Conservation (phyloP, 2,329 filamentous ascomycete species). For the Diaporthe ampelina region DNA sequence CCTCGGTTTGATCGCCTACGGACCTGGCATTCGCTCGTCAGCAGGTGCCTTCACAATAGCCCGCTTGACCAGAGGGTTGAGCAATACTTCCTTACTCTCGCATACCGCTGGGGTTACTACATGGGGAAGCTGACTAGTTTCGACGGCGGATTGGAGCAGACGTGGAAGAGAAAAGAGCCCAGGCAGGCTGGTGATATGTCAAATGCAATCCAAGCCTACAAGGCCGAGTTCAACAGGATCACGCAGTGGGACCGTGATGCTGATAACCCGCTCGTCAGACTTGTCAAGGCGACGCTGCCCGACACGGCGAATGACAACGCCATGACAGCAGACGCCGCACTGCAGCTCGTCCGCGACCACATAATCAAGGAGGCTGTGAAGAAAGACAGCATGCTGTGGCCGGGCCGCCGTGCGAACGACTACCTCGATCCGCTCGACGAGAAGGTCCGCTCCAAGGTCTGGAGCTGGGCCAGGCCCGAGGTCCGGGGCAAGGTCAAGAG, state of each 20-base stretch:
- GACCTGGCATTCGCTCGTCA: slow-evolving; percentile 34
- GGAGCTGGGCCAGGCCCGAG: slow-evolving; percentile 52
- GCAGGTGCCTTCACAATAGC: neutral
- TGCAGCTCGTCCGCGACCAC: slow-evolving; percentile 52
- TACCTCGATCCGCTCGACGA: slow-evolving; percentile 45
- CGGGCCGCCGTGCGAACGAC: slow-evolving; percentile 49
- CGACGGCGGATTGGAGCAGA: neutral
- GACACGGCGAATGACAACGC: slow-evolving; percentile 45
- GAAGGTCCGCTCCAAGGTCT: slow-evolving; percentile 50
- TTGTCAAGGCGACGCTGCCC: slow-evolving; percentile 40
- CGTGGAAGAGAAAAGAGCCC: slow-evolving; percentile 1
- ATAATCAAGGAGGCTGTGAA: slow-evolving; percentile 60
- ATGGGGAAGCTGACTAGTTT: slow-evolving; percentile 23
- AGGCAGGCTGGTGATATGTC: slow-evolving; percentile 18
- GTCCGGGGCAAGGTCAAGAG: slow-evolving; percentile 45
- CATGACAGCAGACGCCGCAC: slow-evolving; percentile 43
- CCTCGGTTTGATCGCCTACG: slow-evolving; percentile 36
- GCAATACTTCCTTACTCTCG: slow-evolving; percentile 35
- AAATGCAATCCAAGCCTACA: slow-evolving; percentile 2
- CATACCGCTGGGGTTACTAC: slow-evolving; percentile 37
- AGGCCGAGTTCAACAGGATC: slow-evolving; percentile 5
- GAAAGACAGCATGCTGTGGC: slow-evolving; percentile 59
- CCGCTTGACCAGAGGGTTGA: slow-evolving; percentile 3
- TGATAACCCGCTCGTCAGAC: slow-evolving; percentile 9
- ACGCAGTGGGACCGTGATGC: slow-evolving; percentile 49